These are phyloP conservation scores for Fraxinus xanthoxyloides DNA, from an alignment of 305 asterid genomes.

Conservation along the genomic window DNA sequence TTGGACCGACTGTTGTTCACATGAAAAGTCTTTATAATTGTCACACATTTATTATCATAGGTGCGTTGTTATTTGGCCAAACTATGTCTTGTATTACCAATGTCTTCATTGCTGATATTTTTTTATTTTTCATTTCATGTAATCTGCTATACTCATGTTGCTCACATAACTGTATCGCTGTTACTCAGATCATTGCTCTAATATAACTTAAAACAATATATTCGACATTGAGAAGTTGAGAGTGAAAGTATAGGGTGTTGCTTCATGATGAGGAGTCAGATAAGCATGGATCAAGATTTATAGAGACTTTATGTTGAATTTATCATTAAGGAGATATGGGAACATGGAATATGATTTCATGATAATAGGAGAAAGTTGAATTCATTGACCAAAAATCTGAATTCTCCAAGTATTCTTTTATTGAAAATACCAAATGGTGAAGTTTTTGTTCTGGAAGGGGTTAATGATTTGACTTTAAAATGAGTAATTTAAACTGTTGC, in stretches of 20 bases:
- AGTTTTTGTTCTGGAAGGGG: not conserved
- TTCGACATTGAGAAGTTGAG: not conserved
- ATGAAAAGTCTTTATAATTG: no score
- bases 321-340: not conserved
- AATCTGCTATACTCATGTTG: not conserved
- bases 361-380: not conserved
- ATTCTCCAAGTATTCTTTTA: not conserved
- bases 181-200: not conserved
- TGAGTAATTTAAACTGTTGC: not conserved
- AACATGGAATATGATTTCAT: not conserved
- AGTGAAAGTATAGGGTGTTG: not conserved
- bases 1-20: no score
- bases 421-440: not conserved
- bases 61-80: no score
- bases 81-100: not conserved
- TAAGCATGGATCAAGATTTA: not conserved
- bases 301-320: not conserved
- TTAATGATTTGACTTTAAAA: not conserved
- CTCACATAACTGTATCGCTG: not conserved
- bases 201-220: not conserved
- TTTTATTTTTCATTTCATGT: not conserved
- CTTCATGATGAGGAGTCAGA: slow-evolving; percentile 2
- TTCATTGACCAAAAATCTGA: not conserved
- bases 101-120: not conserved
- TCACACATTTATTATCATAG: no score